Conservation (phyloP, 2,329 filamentous ascomycete species). For the Aspergillus brunneoviolaceus region DNA sequence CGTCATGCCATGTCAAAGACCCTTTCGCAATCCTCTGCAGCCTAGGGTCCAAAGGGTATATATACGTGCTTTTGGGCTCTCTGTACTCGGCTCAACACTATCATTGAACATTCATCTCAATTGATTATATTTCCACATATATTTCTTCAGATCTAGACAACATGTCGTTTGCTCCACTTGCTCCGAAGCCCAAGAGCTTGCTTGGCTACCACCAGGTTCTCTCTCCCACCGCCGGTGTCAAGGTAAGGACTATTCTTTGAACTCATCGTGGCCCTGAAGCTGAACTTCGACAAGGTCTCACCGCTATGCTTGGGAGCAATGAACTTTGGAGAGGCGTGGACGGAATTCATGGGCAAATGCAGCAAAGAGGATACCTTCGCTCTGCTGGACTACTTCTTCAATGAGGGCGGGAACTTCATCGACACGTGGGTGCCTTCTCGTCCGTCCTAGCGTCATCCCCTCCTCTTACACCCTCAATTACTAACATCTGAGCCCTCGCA, state of each 20-base stretch:
- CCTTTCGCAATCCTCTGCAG: not conserved
- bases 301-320: constrained; percentile 30
- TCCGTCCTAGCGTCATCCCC: not conserved
- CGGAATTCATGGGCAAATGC: constrained; percentile 40
- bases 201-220: constrained; percentile 55
- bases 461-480: not conserved
- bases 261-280: not conserved
- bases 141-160: not conserved
- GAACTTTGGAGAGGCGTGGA: constrained; percentile 55
- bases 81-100: too few species aligned
- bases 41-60: not conserved
- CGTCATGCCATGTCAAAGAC: not conserved
- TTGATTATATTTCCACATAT: not conserved
- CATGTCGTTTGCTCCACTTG: constrained; percentile 5
- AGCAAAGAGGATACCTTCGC: constrained; percentile 50
- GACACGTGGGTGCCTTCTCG: constrained; percentile 40
- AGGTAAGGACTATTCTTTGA: constrained; percentile 33
- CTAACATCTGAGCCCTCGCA: not conserved
- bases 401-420: constrained; percentile 55
- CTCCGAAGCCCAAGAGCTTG: constrained; percentile 20
- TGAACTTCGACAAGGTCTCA: not conserved
- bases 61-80: not conserved
- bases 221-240: constrained; percentile 51
- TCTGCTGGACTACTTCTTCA: constrained; percentile 52
- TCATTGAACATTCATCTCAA: not conserved